Percentiles rank a stretch among this genome's conserved stretches.
These are phyloP conservation scores for Syzygium oleosum DNA, from an alignment of 345 rosid genomes.

Conservation along the genomic window DNA sequence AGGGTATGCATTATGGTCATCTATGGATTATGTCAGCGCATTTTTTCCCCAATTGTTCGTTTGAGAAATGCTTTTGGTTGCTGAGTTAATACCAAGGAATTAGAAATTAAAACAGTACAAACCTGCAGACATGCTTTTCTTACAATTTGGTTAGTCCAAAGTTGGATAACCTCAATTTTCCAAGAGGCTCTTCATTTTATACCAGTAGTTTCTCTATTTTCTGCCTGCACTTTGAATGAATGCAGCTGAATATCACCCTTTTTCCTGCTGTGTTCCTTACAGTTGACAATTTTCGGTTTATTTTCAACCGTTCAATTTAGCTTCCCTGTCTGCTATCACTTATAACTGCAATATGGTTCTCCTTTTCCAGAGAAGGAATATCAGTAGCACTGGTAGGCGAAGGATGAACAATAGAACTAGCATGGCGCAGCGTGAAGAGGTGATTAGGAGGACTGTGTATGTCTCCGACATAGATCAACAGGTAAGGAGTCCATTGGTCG, in stretches of 20 bases:
- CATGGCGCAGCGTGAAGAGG: slow-evolving; percentile 85
- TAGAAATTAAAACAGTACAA: neutral
- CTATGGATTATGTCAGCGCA: neutral
- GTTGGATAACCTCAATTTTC: neutral
- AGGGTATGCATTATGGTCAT: slow-evolving; percentile 38
- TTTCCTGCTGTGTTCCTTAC: neutral
- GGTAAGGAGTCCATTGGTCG: slow-evolving; percentile 17
- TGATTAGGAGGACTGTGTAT: slow-evolving; percentile 81
- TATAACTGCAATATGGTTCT: neutral
- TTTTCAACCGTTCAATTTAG: neutral
- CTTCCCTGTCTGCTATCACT: neutral
- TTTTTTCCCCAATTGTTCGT: neutral
- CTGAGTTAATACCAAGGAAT: neutral
- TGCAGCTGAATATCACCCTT: neutral
- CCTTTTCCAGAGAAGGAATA: slow-evolving; percentile 53
- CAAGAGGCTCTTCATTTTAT: neutral
- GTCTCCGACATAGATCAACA: slow-evolving; percentile 81
- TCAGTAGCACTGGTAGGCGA: slow-evolving; percentile 51
- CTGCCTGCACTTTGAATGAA: neutral
- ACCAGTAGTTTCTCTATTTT: neutral
- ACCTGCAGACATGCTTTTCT: neutral
- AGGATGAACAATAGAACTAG: slow-evolving; percentile 75
- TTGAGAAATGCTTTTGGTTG: neutral
- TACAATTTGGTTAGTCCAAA: neutral
- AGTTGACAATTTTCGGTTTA: neutral